These are phyloP conservation scores for Tuber brumale DNA, from an alignment of 495 filamentous ascomycete species.

Conservation along the genomic window DNA sequence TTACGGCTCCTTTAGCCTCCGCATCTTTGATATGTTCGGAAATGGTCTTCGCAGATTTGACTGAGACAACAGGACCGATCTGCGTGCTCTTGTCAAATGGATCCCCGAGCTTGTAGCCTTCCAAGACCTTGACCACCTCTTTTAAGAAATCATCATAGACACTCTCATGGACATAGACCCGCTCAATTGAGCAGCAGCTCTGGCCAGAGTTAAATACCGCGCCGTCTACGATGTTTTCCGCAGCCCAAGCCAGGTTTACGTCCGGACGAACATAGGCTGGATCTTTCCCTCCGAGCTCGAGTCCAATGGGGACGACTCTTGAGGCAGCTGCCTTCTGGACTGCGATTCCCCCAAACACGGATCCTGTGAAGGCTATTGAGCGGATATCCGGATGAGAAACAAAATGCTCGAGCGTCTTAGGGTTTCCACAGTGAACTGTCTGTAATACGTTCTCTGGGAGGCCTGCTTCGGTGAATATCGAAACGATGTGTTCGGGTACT, in stretches of 20 bases:
- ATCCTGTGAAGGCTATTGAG: conserved; percentile 87
- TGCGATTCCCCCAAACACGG: conserved; percentile 73
- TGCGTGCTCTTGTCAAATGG: conserved; percentile 71
- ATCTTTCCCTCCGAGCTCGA: conserved; percentile 91
- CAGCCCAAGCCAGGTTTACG: conserved; percentile 81
- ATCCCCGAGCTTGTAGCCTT: conserved; percentile 81
- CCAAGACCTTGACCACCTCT: conserved; percentile 71
- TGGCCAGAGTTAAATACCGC: conserved; percentile 96
- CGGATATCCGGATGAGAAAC: conserved; percentile 65
- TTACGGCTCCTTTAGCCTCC: conserved; percentile 69
- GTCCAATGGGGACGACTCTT: conserved; percentile 70
- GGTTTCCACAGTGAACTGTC: conserved; percentile 79
- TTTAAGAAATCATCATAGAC: conserved; percentile 75
- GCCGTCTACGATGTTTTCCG: conserved; percentile 86
- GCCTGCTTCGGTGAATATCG: conserved; percentile 69
- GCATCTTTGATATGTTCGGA: conserved; percentile 76
- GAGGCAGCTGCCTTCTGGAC: conserved; percentile 79
- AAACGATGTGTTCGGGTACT: conserved; percentile 70
- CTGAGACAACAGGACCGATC: conserved; percentile 83
- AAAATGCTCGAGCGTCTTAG: conserved; percentile 61
- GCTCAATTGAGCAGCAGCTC: conserved; percentile 88
- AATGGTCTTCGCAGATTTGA: conserved; percentile 66
- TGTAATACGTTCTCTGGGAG: conserved; percentile 75
- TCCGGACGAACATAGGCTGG: conserved; percentile 82
- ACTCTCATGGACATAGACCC: conserved; percentile 81